These are phyloP conservation scores for Helichrysum umbraculigerum DNA, from an alignment of 129 eudicot genomes.

Conservation along the genomic window DNA sequence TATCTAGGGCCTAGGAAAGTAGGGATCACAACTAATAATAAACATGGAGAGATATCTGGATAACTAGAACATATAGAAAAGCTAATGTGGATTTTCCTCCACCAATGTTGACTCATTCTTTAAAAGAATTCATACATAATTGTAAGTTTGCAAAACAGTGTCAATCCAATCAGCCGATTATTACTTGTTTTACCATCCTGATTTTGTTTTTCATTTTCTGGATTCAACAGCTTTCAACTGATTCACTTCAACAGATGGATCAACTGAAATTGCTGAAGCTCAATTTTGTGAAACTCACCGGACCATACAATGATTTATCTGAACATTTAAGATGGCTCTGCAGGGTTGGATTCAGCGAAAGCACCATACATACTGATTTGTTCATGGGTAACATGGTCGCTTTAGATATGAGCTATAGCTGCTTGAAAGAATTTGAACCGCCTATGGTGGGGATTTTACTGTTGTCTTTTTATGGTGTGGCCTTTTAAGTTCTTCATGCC, in stretches of 20 bases:
- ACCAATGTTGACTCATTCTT: too few species aligned
- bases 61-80: too few species aligned
- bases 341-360: slow-evolving; percentile 25
- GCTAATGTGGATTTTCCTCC: too few species aligned
- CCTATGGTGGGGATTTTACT: slow-evolving; percentile 12
- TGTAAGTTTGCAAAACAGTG: not conserved
- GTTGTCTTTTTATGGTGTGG: not conserved
- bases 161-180: not conserved
- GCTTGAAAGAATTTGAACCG: slow-evolving; percentile 23
- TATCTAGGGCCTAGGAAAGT: too few species aligned
- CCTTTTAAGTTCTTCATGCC: not conserved
- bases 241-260: slow-evolving; percentile 32
- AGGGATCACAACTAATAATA: too few species aligned
- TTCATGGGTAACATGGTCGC: slow-evolving; percentile 30
- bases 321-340: slow-evolving; percentile 36
- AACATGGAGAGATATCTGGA: too few species aligned
- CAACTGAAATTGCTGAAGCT: slow-evolving; percentile 34
- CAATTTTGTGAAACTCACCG: slow-evolving; percentile 21
- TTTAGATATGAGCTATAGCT: slow-evolving; percentile 31
- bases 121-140: too few species aligned
- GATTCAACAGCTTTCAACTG: not conserved
- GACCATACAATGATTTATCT: slow-evolving; percentile 24
- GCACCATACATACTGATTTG: slow-evolving; percentile 8
- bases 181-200: not conserved
- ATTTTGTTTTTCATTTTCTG: not conserved